These are phyloP conservation scores for Mycena crocata DNA, from an alignment of 768 basidiomycete genomes.

Conservation along the genomic window DNA sequence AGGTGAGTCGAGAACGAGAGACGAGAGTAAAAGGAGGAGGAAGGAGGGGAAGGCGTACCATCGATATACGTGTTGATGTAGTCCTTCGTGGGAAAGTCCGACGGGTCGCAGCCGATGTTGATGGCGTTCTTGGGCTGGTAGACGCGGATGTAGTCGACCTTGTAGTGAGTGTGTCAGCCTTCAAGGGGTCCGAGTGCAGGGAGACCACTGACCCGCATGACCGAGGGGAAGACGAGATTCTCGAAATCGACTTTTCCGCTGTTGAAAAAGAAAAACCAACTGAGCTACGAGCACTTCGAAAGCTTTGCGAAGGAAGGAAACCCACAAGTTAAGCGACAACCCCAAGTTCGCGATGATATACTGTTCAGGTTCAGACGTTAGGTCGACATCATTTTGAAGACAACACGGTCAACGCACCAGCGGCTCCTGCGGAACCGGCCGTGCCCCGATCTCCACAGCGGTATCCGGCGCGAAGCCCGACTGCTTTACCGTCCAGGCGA, in stretches of 20 bases:
- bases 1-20: not conserved
- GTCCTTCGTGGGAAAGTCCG: conserved; percentile 78
- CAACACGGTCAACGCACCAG: conserved; percentile 62
- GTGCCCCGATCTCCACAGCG: conserved; percentile 67
- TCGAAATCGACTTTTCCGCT: conserved; percentile 74
- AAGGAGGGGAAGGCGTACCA: not conserved
- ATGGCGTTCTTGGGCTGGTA: conserved; percentile 80
- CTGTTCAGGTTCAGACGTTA: conserved; percentile 47
- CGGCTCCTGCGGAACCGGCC: conserved; percentile 86
- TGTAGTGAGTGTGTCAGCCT: no score
- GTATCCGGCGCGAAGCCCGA: conserved; percentile 69
- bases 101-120: conserved; percentile 90
- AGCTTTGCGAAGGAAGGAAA: no score
- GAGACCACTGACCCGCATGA: no score
- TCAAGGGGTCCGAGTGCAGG: no score
- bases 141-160: conserved; percentile 89
- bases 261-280: no score
- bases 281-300: no score
- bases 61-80: conserved; percentile 71
- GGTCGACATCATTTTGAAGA: not conserved
- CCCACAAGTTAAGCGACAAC: conserved; percentile 88
- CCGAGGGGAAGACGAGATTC: conserved; percentile 78
- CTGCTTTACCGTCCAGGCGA: conserved; percentile 78
- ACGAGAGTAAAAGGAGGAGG: not conserved
- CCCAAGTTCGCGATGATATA: conserved; percentile 90